Evolutionary conservation across 495 filamentous ascomycete species (phyloP), one percentile per base, ranked within the genome.

Genomic region (Daldinia caldariorum): DNA sequence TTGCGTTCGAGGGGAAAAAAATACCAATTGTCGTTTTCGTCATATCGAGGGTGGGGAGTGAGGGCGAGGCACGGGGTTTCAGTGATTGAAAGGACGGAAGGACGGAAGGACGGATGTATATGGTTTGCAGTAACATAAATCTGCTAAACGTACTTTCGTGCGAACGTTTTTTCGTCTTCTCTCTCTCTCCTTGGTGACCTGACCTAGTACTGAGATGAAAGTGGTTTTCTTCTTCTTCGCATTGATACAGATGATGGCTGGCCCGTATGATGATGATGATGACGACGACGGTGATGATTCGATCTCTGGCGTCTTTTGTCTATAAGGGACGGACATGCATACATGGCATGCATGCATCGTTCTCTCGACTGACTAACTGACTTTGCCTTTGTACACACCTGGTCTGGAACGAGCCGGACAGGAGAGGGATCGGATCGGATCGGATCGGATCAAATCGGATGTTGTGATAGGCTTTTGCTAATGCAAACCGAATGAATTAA

Each of bases 391-490:
- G 1, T 32, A 20, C 29, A 13, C 14, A 13, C 29, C 39, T 20
- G 56, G 37, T 16, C 12, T 45, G 31, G 38, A 32, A 32, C 12
- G 22, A 29, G 22, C 66, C 56, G 58, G 71, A 58, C 66, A 22
- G 50, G 62, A 58, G 60, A 26, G 26, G 26, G 26, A 26, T 26
- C 26, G 26, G 3, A 26, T 26, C 26, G 26, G 3, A 26, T 26
- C 26, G 26, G 26, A 26, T 26, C 26, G 26, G 26, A 26, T 26
- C 51, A 31, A 65, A 58, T 61, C 47, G 66, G 58, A 57, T 58
- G 31, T 66, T 62, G 58, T 61, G 53, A 72, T 68, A 74, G 69
- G 69, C 68, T 72, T 58, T 61, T 69, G 67, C 61, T 53, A 67
- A 74, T 69, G 70, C 67, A 70, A 70, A 65, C 43, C 58, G 54